Evolutionary conservation across 805 yeast species (phyloP).

Genomic region (Suhomyces sp.): DNA sequence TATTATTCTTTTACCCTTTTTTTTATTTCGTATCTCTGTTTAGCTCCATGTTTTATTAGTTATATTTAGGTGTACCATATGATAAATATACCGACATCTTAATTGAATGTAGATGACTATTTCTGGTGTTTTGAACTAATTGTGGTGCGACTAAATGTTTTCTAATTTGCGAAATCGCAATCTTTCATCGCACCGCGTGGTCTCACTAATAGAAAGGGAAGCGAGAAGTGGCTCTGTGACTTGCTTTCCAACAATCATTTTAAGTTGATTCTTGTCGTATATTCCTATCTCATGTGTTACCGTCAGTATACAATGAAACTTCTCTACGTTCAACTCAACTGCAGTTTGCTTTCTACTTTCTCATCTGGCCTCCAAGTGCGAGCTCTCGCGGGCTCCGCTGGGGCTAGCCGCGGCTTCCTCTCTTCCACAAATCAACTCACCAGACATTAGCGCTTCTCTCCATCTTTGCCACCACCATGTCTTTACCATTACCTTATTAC

Average conservation of each 20-base stretch:
- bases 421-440: not conserved
- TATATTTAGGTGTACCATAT: slow-evolving; percentile 8
- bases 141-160: not conserved
- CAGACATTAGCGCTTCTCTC: not conserved
- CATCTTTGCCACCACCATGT: slow-evolving; percentile 1
- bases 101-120: not conserved
- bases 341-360: not conserved
- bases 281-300: not conserved
- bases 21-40: slow-evolving; percentile 7
- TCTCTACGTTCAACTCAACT: not conserved
- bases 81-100: slow-evolving; percentile 4
- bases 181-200: not conserved
- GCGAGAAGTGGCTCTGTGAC: too few species aligned
- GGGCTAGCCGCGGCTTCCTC: not conserved
- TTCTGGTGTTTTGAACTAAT: too few species aligned
- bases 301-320: not conserved
- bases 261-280: not conserved
- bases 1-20: slow-evolving; percentile 3
- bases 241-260: not conserved
- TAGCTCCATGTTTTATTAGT: slow-evolving; percentile 11
- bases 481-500: slow-evolving; percentile 50
- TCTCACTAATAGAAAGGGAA: not conserved
- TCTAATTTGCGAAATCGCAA: not conserved
- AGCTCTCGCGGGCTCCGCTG: not conserved
- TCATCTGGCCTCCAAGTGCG: not conserved